Evolutionary conservation across 352 stramenopile genomes (phyloP).

Genomic region (Phytophthora uliginosa): DNA sequence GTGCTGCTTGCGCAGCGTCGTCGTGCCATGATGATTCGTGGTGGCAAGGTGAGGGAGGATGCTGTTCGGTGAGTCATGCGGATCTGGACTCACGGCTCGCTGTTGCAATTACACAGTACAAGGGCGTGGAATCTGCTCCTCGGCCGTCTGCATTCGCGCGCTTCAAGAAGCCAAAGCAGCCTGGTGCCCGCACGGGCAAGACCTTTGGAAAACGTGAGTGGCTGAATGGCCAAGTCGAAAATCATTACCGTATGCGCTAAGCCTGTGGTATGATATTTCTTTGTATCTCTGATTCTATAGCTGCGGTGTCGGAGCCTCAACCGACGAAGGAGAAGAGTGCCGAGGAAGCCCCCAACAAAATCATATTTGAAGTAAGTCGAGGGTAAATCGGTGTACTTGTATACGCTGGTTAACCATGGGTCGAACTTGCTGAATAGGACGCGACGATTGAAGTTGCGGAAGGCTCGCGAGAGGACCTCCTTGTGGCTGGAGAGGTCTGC

Average conservation of each 20-base stretch:
- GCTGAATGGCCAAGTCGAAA: background rate
- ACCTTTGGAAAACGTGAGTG: conserved; percentile 63
- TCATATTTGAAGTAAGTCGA: conserved; percentile 63
- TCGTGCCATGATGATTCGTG: conserved; percentile 63
- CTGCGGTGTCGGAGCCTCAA: conserved; percentile 35
- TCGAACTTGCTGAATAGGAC: conserved; percentile 38
- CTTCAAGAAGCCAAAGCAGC: conserved; percentile 74
- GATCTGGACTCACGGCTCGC: background rate
- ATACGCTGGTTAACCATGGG: background rate
- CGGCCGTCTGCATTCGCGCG: conserved; percentile 60
- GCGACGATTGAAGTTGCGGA: conserved; percentile 53
- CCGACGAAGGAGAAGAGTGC: conserved; percentile 31
- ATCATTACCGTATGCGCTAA: conserved; percentile 2
- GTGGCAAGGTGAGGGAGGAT: conserved; percentile 54
- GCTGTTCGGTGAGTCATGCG: background rate
- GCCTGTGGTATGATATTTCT: background rate
- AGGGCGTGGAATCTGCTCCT: conserved; percentile 59
- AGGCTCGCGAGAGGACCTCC: conserved; percentile 48
- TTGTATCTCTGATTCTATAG: conserved; percentile 6
- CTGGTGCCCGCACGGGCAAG: conserved; percentile 75
- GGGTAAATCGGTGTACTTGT: background rate
- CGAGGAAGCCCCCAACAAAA: conserved; percentile 44
- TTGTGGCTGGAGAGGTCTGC: conserved; percentile 76
- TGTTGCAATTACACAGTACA: conserved; percentile 47
- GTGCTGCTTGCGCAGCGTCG: conserved; percentile 72